Percentiles rank a stretch among this genome's conserved stretches.
Evolutionary conservation across 495 filamentous ascomycete species (phyloP).

Genomic region (Articulospora tetracladia): DNA sequence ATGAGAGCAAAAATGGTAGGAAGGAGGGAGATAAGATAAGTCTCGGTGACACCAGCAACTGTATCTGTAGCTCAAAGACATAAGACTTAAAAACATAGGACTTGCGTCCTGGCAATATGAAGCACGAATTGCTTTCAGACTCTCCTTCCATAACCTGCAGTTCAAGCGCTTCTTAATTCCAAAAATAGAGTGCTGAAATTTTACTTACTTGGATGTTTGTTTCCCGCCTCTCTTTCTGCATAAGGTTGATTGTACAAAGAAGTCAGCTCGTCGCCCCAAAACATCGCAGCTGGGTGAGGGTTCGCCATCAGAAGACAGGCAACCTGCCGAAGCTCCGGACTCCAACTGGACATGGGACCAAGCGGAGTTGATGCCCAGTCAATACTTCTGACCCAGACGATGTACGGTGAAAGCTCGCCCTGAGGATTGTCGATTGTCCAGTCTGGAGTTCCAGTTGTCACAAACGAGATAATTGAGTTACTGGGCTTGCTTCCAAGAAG

Average conservation of each 20-base stretch:
- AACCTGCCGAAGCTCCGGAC: constrained; percentile 17
- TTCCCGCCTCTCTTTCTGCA: constrained; percentile 17
- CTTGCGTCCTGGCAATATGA: too few relatives aligned
- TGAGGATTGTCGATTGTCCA: constrained; percentile 18
- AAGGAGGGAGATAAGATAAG: too few relatives aligned
- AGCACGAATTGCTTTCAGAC: too few relatives aligned
- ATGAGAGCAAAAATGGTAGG: too few relatives aligned
- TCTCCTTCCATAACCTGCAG: too few relatives aligned
- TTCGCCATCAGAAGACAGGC: constrained; percentile 20
- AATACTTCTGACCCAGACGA: constrained; percentile 13
- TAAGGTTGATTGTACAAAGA: constrained; percentile 24
- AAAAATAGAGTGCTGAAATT: too few relatives aligned
- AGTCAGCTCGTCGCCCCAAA: constrained; percentile 24
- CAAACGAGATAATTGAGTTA: neutral
- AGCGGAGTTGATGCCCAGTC: constrained; percentile 21
- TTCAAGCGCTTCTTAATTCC: too few relatives aligned
- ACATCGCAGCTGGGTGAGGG: constrained; percentile 18
- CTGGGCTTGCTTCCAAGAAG: neutral
- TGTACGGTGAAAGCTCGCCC: constrained; percentile 17
- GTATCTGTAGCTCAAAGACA: too few relatives aligned
- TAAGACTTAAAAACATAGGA: too few relatives aligned
- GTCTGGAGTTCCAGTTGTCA: constrained; percentile 26
- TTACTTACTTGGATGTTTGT: constrained; percentile 18
- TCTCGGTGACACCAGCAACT: too few relatives aligned
- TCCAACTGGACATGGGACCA: constrained; percentile 21